Evolutionary conservation across 23 red algal genomes (phyloP), one percentile per base, ranked within the genome.

Genomic region (Pyropia haitanensis): DNA sequence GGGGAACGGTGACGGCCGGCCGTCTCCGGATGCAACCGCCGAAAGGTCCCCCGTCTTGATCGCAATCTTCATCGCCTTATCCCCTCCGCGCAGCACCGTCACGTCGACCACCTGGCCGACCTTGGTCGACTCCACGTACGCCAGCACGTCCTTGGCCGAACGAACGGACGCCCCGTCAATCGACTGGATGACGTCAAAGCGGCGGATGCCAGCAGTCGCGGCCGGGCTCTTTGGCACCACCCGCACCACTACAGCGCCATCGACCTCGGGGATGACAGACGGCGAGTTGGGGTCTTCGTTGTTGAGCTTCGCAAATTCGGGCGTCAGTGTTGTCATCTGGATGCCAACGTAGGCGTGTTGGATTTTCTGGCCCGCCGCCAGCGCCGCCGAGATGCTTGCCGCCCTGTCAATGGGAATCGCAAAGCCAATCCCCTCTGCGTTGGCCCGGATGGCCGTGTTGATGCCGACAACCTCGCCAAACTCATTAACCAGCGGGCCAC

Each of bases 391-490:
- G 18, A 98, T 83, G 17, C 80, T 79, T 69, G 91, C 91, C 5
- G 85, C 94, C 28, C 77, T 54, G 57, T 98, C 94, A 46, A 98
- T 98, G 22, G 94, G 94, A 52, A 98, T 98, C 39, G 94, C 94
- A 48, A 98, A 98, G 26, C 94, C 94, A 61, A 98, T 98, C 32
- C 85, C 94, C 68, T 98, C 94, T 12, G 94, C 86, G 67, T 98
- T 98, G 30, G 81, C 73, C 27, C 94, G 73, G 15, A 98, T 84
- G 61, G 94, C 94, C 14, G 85, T 88, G 63, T 70, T 85, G 61
- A 98, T 91, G 13, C 94, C 94, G 25, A 98, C 94, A 32, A 98
- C 94, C 62, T 98, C 80, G 18, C 94, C 94, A 83, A 88, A 91
- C 53, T 98, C 85, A 22, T 98, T 98, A 49, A 85, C 81, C 21